phyloP scores from a whole-genome alignment of 1,139 yeast species.

The Suhomyces chickasaworum region DNA sequence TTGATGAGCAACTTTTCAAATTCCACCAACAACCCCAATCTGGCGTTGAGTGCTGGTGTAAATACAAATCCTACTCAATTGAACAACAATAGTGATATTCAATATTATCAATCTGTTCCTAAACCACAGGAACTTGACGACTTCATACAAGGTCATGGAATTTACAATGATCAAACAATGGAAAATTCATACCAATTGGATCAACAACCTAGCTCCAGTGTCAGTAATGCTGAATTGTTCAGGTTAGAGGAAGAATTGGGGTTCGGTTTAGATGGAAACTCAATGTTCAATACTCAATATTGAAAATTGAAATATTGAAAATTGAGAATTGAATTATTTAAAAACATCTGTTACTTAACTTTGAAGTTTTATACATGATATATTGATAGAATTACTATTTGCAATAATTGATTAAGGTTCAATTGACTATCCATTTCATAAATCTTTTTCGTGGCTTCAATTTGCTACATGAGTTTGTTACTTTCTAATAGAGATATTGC shows the following conservation, averaged over 20 bases:
- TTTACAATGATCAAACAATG: constrained; percentile 15
- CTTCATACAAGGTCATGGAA: constrained; percentile 28
- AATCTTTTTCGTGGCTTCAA: not conserved
- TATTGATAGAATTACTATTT: not conserved
- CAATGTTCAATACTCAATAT: constrained; percentile 23
- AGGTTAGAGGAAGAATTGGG: constrained; percentile 50
- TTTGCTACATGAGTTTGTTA: too few species aligned
- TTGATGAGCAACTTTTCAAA: constrained; percentile 16
- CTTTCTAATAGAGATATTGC: constrained; percentile 1
- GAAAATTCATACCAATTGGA: constrained; percentile 13
- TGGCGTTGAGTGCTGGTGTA: constrained; percentile 32
- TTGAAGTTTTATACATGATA: not conserved
- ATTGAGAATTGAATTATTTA: not conserved
- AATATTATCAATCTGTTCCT: constrained; percentile 43
- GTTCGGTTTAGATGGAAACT: constrained; percentile 48
- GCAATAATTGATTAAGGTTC: not conserved
- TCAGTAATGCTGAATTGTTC: constrained; percentile 31
- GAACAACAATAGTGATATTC: constrained; percentile 26
- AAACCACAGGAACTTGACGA: constrained; percentile 51
- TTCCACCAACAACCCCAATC: constrained; percentile 11
- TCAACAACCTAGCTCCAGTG: constrained; percentile 8
- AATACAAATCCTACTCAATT: constrained; percentile 32
- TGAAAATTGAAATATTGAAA: too few species aligned
- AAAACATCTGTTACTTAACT: not conserved
- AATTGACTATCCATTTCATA: not conserved